Base-by-base conservation (phyloP, 495 filamentous ascomycete species). In the Platismatia glauca region DNA sequence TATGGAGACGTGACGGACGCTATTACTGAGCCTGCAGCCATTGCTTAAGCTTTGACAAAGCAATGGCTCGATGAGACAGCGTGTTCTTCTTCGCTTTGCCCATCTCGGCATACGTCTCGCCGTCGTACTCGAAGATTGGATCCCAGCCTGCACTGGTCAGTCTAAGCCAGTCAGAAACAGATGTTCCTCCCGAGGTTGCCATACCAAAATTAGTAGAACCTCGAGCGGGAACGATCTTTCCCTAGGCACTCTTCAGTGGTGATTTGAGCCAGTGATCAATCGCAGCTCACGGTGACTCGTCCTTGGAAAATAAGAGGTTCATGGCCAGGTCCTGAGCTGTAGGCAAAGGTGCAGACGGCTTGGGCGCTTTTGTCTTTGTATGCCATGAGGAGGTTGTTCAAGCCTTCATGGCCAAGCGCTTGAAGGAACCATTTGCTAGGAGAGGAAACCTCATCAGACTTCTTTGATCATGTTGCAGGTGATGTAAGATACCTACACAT, bases 21-120 rank as follows among this genome's bases (percentile, higher is more conserved):
- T 35, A 41, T 27, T 43, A 24, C 63, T 62, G 67, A 27, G 58
- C 59, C 55, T 62, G 24, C 66, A 98, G 76, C 93, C 93, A 99
- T 11, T 76, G 78, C 69, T 88, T 89, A 67, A 98, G 76, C 74
- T 96, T 95, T 66, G 83, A 80, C 53, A 97, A 77, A 35, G 94
- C 94, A 71, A 86, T 88, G 71, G 79, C 86, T 55, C 94, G 89
- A 76, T 99, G 94, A 39, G 90, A 96, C 66, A 97, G 87, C 67
- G 81, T 80, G 77, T 97, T 97, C 87, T 99, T 99, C 71, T 86
- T 85, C 34, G 75, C 79, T 74, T 91, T 90, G 55, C 90, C 88
- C 94, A 99, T 99, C 77, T 99, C 94, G 31, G 94, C 95, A 70
- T 95, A 97, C 75, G 94, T 98, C 75, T 90, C 76, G 55, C 92